Evolutionary conservation across 2,329 filamentous ascomycete species (phyloP).

Genomic region (Neonectria punicea): DNA sequence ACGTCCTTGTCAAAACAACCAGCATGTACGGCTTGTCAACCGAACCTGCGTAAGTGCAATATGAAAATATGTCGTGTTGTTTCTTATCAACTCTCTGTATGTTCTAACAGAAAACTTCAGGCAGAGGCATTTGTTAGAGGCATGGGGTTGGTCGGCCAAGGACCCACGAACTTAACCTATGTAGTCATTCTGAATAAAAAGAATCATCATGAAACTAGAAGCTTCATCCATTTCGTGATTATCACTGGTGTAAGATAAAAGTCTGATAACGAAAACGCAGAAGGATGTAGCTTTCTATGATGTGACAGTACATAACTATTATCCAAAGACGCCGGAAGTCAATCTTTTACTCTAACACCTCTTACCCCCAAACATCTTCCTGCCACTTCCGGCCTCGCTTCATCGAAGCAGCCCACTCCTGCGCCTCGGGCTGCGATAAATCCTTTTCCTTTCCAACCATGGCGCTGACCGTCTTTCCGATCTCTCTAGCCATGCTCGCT

Average conservation of each 20-base stretch:
- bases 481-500: slow-evolving; percentile 25
- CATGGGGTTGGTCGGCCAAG: slow-evolving; percentile 22
- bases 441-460: slow-evolving; percentile 19
- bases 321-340: too few relatives aligned
- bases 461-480: slow-evolving; percentile 24
- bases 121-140: slow-evolving; percentile 27
- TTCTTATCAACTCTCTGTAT: not conserved
- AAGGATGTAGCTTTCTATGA: too few relatives aligned
- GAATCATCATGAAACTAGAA: not conserved
- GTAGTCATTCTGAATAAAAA: not conserved
- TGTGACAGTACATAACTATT: too few relatives aligned
- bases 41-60: slow-evolving; percentile 18
- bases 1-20: slow-evolving; percentile 25
- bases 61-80: not conserved
- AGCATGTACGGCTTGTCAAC: slow-evolving; percentile 24
- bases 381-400: slow-evolving; percentile 28
- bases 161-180: not conserved
- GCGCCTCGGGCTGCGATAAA: slow-evolving; percentile 12
- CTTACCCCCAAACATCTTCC: slow-evolving; percentile 25
- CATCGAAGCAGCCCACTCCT: slow-evolving; percentile 21
- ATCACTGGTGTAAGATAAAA: not conserved
- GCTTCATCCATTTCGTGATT: not conserved
- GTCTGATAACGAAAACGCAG: too few relatives aligned
- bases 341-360: not conserved
- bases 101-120: not conserved